Percentiles rank a stretch among this genome's conserved stretches.
Conservation (phyloP, 139 green algal genomes). For the Chlorella sorokiniana region DNA sequence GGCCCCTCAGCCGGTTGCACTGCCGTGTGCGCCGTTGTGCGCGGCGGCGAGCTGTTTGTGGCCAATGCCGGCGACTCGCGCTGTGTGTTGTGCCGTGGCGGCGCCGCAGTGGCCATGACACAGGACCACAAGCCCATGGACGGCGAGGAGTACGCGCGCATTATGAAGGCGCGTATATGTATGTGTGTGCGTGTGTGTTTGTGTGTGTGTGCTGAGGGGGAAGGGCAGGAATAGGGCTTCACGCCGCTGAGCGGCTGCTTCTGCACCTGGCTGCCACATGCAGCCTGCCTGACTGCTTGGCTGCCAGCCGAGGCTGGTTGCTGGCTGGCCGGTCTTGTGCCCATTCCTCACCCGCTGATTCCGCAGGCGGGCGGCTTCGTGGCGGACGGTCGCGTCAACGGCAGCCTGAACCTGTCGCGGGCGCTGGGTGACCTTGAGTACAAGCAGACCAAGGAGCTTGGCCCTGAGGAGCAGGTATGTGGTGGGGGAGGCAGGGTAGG, state of each 20-base stretch:
- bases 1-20: conserved; percentile 64
- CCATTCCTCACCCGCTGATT: too few relatives aligned
- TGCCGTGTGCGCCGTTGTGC: conserved; percentile 50
- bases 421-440: conserved; percentile 85
- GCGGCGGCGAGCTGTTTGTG: conserved; percentile 45
- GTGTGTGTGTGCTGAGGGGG: background rate
- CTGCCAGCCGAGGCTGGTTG: too few relatives aligned
- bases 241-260: too few relatives aligned
- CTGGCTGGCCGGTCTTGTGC: background rate
- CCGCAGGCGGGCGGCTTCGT: conserved; percentile 67
- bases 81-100: conserved; percentile 8
- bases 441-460: conserved; percentile 61
- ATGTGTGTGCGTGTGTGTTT: background rate
- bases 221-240: too few relatives aligned
- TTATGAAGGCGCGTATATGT: conserved; percentile 47
- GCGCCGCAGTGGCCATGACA: conserved; percentile 38
- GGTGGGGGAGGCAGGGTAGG: background rate
- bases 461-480: conserved; percentile 31
- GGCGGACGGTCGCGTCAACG: conserved; percentile 78
- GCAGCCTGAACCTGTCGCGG: conserved; percentile 78
- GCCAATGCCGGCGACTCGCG: conserved; percentile 56
- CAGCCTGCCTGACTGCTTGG: too few relatives aligned
- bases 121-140: conserved; percentile 75
- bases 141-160: conserved; percentile 54
- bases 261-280: too few relatives aligned